phyloP scores from a whole-genome alignment of 805 yeast genomes.

The Saccharomyces jurei region DNA sequence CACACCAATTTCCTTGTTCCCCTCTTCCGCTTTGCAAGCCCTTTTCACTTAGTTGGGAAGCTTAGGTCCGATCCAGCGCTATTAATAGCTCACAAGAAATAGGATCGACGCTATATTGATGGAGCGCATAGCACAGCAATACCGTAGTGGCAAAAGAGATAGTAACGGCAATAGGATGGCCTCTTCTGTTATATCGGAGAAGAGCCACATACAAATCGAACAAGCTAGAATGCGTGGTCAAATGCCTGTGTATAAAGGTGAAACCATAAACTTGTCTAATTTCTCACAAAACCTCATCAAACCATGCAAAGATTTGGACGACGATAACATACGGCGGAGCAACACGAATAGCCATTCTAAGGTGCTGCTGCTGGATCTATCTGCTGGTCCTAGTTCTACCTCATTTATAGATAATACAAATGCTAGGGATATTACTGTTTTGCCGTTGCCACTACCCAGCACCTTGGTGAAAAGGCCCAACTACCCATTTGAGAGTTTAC shows the following conservation, averaged over 20 bases:
- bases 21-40: neutral
- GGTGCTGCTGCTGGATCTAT: neutral
- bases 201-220: neutral
- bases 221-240: neutral
- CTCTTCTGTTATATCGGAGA: neutral
- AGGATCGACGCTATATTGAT: neutral
- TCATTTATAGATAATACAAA: neutral
- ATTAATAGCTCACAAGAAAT: neutral
- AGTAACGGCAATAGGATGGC: neutral
- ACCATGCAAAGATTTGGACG: neutral
- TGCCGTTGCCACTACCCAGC: slow-evolving; percentile 22
- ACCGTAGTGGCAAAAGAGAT: neutral
- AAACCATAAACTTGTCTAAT: neutral
- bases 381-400: neutral
- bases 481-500: slow-evolving; percentile 21
- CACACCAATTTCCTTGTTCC: neutral
- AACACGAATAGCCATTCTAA: neutral
- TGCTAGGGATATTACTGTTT: neutral
- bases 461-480: slow-evolving; percentile 27
- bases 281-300: neutral
- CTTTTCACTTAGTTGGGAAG: neutral
- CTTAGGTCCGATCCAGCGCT: neutral
- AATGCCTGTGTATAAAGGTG: neutral
- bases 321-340: neutral
- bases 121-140: neutral